Percentiles rank a stretch among this genome's conserved stretches.
Evolutionary conservation across 805 yeast species (phyloP).

Genomic region (Starmerella roubikii): DNA sequence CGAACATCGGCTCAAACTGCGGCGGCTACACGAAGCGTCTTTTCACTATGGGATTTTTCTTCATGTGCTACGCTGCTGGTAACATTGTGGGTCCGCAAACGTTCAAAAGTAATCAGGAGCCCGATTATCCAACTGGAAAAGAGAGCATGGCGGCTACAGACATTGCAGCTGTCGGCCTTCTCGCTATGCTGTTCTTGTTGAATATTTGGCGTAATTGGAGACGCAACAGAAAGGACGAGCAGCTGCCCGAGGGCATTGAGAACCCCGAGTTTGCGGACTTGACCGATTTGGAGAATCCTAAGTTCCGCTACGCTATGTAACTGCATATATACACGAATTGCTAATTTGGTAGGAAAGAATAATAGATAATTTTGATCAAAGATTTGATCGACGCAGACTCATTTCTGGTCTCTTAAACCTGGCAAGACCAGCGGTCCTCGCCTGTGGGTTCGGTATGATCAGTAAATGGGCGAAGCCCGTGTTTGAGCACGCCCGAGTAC

Average conservation of each 20-base stretch:
- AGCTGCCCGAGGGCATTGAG: conserved; percentile 7
- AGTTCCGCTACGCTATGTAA: conserved; percentile 33
- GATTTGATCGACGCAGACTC: too few relatives aligned
- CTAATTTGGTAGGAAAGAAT: too few relatives aligned
- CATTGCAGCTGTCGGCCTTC: conserved; percentile 28
- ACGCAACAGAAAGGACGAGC: conserved; percentile 9
- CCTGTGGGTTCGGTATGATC: too few relatives aligned
- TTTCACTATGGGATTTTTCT: conserved; percentile 33
- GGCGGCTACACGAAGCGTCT: conserved; percentile 48
- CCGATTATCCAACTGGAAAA: conserved; percentile 45
- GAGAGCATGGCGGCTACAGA: conserved; percentile 44
- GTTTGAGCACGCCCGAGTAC: conserved; percentile 22
- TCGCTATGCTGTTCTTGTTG: neutral
- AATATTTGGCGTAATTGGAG: conserved; percentile 4
- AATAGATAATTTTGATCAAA: too few relatives aligned
- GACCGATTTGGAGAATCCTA: conserved; percentile 42
- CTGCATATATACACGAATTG: too few relatives aligned
- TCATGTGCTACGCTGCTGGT: conserved; percentile 41
- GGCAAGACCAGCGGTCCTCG: too few relatives aligned
- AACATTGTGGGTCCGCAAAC: conserved; percentile 48
- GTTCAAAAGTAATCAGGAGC: conserved; percentile 45
- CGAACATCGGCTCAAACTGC: conserved; percentile 31
- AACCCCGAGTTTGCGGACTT: conserved; percentile 33
- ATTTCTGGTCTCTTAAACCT: too few relatives aligned
- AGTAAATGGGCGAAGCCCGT: conserved; percentile 24